These are phyloP conservation scores for Striga asiatica DNA, from an alignment of 257 asterid genomes.

Conservation along the genomic window DNA sequence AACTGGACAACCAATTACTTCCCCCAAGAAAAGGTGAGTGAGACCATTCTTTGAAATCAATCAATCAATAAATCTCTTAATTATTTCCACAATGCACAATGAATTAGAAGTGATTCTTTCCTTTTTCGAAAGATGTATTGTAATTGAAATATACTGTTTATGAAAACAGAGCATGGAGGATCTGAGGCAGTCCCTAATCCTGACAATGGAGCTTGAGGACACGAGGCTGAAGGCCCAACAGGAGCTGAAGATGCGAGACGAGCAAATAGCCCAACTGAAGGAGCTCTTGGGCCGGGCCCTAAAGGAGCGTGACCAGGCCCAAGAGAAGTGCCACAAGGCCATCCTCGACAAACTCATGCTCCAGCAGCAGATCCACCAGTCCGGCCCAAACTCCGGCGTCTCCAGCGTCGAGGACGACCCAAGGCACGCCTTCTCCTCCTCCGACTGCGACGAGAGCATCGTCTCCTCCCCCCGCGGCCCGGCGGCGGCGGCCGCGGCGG, in stretches of 20 bases:
- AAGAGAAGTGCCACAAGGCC: slow-evolving; percentile 38
- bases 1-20: slow-evolving; percentile 50
- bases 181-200: slow-evolving; percentile 39
- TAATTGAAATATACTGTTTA: too few relatives aligned
- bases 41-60: not conserved
- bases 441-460: slow-evolving; percentile 87
- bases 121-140: too few relatives aligned
- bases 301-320: slow-evolving; percentile 56
- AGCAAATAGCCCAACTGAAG: slow-evolving; percentile 45
- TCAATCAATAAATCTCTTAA: not conserved
- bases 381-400: slow-evolving; percentile 41
- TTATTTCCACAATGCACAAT: not conserved
- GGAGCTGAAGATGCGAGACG: slow-evolving; percentile 50
- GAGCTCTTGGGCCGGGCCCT: slow-evolving; percentile 34
- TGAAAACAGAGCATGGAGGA: slow-evolving; percentile 65
- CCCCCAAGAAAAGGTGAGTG: slow-evolving; percentile 59
- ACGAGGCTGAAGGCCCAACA: slow-evolving; percentile 54
- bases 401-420: slow-evolving; percentile 53
- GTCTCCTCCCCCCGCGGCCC: slow-evolving; percentile 68
- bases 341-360: slow-evolving; percentile 35
- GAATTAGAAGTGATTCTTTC: too few relatives aligned
- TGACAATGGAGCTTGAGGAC: slow-evolving; percentile 63
- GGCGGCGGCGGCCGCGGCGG: not conserved
- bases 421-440: slow-evolving; percentile 38
- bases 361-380: slow-evolving; percentile 28